These are phyloP conservation scores for Tephrocybe rancida DNA, from an alignment of 768 basidiomycete genomes.

Conservation along the genomic window DNA sequence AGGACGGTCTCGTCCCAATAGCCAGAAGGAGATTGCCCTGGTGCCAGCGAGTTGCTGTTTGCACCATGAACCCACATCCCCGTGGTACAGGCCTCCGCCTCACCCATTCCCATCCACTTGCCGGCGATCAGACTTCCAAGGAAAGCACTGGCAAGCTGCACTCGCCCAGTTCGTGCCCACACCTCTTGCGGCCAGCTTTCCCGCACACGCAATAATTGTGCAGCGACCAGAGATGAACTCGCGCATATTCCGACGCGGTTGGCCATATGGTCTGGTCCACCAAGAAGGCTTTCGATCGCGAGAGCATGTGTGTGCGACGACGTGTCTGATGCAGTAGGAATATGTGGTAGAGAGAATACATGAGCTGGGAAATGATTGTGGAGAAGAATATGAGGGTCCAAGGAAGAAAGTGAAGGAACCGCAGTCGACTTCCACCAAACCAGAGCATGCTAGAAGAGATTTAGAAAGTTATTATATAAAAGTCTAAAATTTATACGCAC, in stretches of 20 bases:
- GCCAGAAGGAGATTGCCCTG: conserved; percentile 34
- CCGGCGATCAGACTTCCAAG: conserved; percentile 72
- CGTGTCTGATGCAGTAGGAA: conserved; percentile 77
- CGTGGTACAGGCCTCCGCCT: conserved; percentile 76
- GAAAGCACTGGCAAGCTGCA: conserved; percentile 80
- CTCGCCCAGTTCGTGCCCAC: conserved; percentile 75
- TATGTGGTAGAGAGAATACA: conserved; percentile 72
- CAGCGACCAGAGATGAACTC: conserved; percentile 68
- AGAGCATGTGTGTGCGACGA: conserved; percentile 81
- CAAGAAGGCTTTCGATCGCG: conserved; percentile 73
- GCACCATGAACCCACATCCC: conserved; percentile 77
- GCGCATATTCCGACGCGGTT: conserved; percentile 75
- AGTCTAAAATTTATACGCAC: conserved; percentile 32
- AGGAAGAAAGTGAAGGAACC: conserved; percentile 68
- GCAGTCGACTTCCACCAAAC: conserved; percentile 89
- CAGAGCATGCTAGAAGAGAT: conserved; percentile 55
- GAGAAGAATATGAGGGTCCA: conserved; percentile 72
- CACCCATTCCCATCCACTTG: conserved; percentile 70
- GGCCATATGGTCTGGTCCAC: conserved; percentile 79
- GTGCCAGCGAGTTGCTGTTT: conserved; percentile 23
- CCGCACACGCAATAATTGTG: conserved; percentile 77
- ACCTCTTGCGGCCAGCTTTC: conserved; percentile 78
- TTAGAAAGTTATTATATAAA: neutral
- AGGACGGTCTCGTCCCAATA: conserved; percentile 82
- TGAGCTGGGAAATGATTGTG: conserved; percentile 69